Evolutionary conservation across 768 basidiomycete genomes (phyloP), one percentile per base, ranked within the genome.

Genomic region (Hericium alpestre): DNA sequence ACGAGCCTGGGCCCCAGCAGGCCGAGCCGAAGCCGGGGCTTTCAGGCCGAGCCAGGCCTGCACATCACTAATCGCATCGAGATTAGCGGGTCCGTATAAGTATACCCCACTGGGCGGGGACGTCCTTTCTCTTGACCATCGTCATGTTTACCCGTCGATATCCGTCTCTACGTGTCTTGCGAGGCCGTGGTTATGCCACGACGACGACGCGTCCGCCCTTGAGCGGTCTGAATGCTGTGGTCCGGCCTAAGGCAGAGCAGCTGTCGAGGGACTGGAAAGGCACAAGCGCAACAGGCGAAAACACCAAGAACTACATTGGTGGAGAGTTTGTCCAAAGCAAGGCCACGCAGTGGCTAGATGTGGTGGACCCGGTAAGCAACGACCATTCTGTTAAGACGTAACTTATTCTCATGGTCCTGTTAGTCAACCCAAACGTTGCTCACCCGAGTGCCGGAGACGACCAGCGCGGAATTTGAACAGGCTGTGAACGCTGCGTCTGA

Each of bases 401-500:
- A 46, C 15, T 53, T 15, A 53, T 20, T 40, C 16, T 3, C 2
- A 59, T 49, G 40, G 32, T 56, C 47, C 15, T 37, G 27, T 9
- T 61, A 96, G 90, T 86, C 92, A 4, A 93, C 94, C 0, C 94
- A 99, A 76, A 86, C 91, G 0, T 65, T 97, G 25, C 80, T 99
- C 61, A 89, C 89, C 37, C 81, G 81, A 16, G 93, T 95, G 6
- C 95, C 95, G 8, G 89, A 97, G 72, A 93, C 93, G 0, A 90
- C 93, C 0, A 66, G 72, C 18, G 63, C 73, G 13, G 94, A 97
- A 69, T 93, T 98, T 65, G 79, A 83, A 18, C 80, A 84, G 58
- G 93, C 94, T 10, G 86, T 90, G 7, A 79, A 83, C 51, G 85
- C 90, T 40, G 93, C 95, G n/a, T 82, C 85, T 11, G 74, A 84